Base-by-base conservation (phyloP, 805 yeast genomes). In the Priceomyces carsonii region DNA sequence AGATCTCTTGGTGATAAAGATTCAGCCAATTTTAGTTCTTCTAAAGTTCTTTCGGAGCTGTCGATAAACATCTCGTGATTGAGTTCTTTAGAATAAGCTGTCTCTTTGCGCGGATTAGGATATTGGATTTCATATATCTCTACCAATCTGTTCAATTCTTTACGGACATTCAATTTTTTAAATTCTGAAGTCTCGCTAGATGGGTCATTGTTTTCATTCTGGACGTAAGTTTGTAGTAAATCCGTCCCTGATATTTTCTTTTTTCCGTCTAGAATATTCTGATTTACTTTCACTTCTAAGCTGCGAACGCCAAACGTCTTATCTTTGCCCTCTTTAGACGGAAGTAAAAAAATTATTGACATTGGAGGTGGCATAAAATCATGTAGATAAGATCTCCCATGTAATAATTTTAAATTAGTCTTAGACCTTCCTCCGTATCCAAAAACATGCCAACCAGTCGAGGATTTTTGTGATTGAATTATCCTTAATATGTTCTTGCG, bases 281-380 rank as follows among this genome's bases (percentile, higher is more conserved):
- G 57, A 22, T 47, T 43, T 3, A 60, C 50, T 4, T 34, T 34
- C 9, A 59, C 18, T 8, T 31, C 24, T 12, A 46, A 21, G 4
- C 32, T 33, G n/a, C 35, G 26, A 16, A 39, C 22, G 10, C 20
- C 33, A 9, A 18, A 26, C 13, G 27, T n/a, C 8, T 26, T 18
- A 2, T 20, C 24, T 5, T 18, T 25, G 10, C 26, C n/a, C 18
- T 23, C 32, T 18, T 27, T 15, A 14, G 39, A 29, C 4, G 68
- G 67, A 10, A 64, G 32, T 8, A 66, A 32, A 10, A 57, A 44
- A 6, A 57, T 50, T n/a, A 69, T 38, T 1, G 63, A 53, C 13
- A 45, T 35, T 2, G 75, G 74, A 10, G 57, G 47, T 1, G 64
- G 62, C 66, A 66, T 66, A 33, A 71, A 66, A 26, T 68, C 69